These are phyloP conservation scores for Aureoboletus auriporus DNA, from an alignment of 768 basidiomycete genomes.

Conservation along the genomic window DNA sequence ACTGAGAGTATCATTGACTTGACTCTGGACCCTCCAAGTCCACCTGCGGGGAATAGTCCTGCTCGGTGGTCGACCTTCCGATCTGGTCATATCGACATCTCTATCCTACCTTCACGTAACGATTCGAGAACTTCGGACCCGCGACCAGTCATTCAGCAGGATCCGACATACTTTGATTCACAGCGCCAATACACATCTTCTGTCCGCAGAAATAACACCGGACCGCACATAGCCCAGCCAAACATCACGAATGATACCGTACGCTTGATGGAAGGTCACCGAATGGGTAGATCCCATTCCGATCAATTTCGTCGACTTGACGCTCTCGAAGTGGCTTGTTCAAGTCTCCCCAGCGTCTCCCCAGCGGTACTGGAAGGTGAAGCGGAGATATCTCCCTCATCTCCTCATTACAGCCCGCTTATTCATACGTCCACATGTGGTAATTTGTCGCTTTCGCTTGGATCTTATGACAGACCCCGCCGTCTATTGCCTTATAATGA, in stretches of 20 bases:
- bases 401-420: neutral
- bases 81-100: constrained; percentile 21
- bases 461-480: constrained; percentile 37
- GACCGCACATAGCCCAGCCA: neutral
- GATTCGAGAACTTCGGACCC: neutral
- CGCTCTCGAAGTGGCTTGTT: neutral
- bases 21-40: constrained; percentile 1
- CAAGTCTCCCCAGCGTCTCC: neutral
- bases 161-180: neutral
- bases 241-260: neutral
- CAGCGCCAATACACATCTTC: neutral
- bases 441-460: constrained; percentile 16
- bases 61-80: constrained; percentile 23
- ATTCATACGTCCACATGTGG: neutral
- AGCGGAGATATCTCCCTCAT: neutral
- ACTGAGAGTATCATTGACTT: constrained; percentile 7
- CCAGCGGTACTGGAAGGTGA: neutral
- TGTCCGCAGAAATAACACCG: neutral
- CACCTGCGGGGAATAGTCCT: neutral
- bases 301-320: neutral
- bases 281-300: neutral
- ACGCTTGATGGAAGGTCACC: neutral
- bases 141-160: neutral
- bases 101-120: neutral
- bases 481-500: constrained; percentile 27